Evolutionary conservation across 2,329 filamentous ascomycete genomes (phyloP), one percentile per base, ranked within the genome.

Genomic region (Davidsoniella neocaledoniae): DNA sequence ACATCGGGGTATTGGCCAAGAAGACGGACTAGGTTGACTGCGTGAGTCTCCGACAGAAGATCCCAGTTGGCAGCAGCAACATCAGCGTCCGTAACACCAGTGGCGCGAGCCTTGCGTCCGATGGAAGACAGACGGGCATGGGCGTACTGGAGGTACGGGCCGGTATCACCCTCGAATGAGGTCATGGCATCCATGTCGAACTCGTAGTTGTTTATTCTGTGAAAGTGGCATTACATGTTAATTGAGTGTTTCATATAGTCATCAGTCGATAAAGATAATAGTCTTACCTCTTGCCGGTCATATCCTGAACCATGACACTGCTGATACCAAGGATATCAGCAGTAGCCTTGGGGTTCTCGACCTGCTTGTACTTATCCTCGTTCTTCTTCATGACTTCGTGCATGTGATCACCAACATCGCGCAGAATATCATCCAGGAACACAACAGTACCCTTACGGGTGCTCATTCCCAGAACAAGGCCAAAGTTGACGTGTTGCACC

Each of bases 261-360:
- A 12, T 8, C 12, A 6, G 49, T 45, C 19, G 43, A 9, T 33
- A 19, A 10, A 16, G 9, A 23, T 46, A 39, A 9, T 9, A 19
- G 46, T 38, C 54, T 48, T 26, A 56, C 54, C 54, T 77, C 77
- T 95, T 96, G 63, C 90, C 91, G 56, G 77, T 83, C 86, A 96
- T 94, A 61, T 96, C 91, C 66, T 96, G 90, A 17, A 94, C 86
- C 87, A 96, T 96, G 61, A 96, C 90, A 61, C 84, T 83, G 56
- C 83, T 88, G 62, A 96, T 95, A 55, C 90, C 91, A 2, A 96
- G 75, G 9, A 77, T 86, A 67, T 96, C 91, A 54, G 91, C 87
- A 8, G 81, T 83, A 49, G 77, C 74, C 49, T 78, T 79, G 0
- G 90, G 90, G 63, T 96, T 72, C 60, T 81, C 83, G 17, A 98